Evolutionary conservation across 352 stramenopile species (phyloP), one percentile per base, ranked within the genome.

Genomic region (Phytophthora uliginosa): DNA sequence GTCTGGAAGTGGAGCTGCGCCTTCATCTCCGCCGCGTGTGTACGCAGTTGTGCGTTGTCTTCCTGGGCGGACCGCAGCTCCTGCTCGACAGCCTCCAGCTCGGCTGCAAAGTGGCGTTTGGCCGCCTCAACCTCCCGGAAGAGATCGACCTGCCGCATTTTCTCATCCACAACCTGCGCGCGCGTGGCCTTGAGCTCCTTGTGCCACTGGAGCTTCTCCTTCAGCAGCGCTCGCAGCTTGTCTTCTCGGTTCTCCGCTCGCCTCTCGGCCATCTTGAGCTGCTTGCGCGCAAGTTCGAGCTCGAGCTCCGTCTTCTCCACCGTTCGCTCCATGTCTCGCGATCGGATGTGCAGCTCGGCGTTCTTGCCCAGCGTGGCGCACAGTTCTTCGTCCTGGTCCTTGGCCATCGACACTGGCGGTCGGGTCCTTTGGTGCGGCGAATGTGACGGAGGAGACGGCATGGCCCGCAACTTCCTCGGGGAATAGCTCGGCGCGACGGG

Each of bases 171-270:
- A 0, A 92, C 80, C 45, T 92, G 82, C 13, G 83, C 81, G 6
- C 83, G 75, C 45, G 84, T 74, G 18, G 83, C 78, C 53, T 91
- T 89, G 26, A 92, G 64, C 50, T 91, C 85, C 20, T 85, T 88
- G 47, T 92, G 80, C 82, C 80, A 90, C 26, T 83, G 77, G n/a
- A 93, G 67, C 47, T 93, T 93, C 52, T 93, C 86, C 47, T 92
- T 90, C 1, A 93, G 64, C 12, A 94, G 31, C 0, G 71, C 77
- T 2, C 82, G 82, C 28, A 92, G 63, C 34, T 92, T 94, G 12
- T 94, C 82, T 31, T 91, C 84, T 18, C 86, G 79, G 24, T 85
- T 92, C 7, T 79, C 76, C 31, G 88, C 80, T 3, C 86, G 79
- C 0, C 84, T 63, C 45, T 92, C 83, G 1, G 76, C 73, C 63